Evolutionary conservation across 2,329 filamentous ascomycete species (phyloP), one percentile per base, ranked within the genome.

Genomic region (Exophiala sp.): DNA sequence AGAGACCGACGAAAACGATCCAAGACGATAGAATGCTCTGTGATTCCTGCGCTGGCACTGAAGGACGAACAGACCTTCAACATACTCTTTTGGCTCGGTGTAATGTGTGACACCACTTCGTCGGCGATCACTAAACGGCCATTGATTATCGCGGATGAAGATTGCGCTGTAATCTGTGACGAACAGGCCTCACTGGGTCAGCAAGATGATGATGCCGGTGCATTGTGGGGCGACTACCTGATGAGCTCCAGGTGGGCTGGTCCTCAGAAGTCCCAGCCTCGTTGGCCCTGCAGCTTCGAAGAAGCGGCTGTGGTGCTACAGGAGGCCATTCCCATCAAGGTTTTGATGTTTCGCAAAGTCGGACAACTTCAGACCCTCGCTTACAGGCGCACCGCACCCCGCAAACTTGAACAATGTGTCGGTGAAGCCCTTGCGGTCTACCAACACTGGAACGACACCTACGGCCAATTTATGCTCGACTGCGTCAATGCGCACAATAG

Each of bases 71-170:
- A 73, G 10, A 83, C 81, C 0, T 70, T 83, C 29, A 73, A 78
- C 11, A 66, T 84, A 7, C 63, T 84, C 1, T 83, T 79, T 62
- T 84, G 81, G 81, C 68, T 84, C 11, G 78, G 77, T 0, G 69
- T 82, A 43, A 83, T 83, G 80, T 79, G 82, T 43, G 80, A 83
- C 61, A 83, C 80, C 0, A 66, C 82, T 6, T 80, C 78, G 0
- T 75, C 81, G 0, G 78, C 79, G 1, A 80, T 83, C 71, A 73
- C 76, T 47, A 70, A 73, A 42, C 71, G 74, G 1, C 72, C 75
- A 2, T 61, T 75, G 0, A 72, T 77, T 1, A 69, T 78, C 5
- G 71, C 72, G 2, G 73, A 77, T 52, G 74, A 76, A 58, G 75
- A 78, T 52, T 76, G 73, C 47, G 69, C 75, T 42, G 66, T 74